Conservation (phyloP, 2,329 filamentous ascomycete species). For the Zymoseptoria brevis region DNA sequence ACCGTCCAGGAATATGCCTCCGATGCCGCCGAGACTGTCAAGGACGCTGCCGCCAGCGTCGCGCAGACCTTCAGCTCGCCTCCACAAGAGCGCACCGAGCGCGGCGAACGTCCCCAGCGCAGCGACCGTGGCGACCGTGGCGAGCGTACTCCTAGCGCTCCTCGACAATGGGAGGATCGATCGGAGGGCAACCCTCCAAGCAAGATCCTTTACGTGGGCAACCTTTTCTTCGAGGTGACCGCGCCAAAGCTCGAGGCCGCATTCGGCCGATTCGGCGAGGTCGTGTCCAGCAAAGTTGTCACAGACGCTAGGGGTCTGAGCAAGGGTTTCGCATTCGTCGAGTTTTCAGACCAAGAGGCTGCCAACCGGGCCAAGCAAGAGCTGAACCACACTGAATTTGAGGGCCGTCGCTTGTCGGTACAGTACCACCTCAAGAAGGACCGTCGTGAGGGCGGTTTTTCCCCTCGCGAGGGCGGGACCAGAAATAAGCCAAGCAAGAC, state of each 20-base stretch:
- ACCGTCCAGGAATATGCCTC: conserved; percentile 9
- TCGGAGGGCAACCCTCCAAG: conserved; percentile 26
- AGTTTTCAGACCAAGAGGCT: conserved; percentile 47
- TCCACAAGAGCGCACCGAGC: conserved; percentile 3
- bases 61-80: conserved; percentile 2
- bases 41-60: conserved; percentile 3
- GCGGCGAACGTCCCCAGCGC: background rate
- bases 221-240: conserved; percentile 62
- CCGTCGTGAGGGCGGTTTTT: background rate
- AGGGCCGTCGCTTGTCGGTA: conserved; percentile 57
- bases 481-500: conserved; percentile 51
- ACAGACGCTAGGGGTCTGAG: conserved; percentile 56
- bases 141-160: background rate
- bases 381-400: conserved; percentile 52
- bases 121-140: background rate
- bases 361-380: conserved; percentile 51
- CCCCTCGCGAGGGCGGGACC: conserved; percentile 3
- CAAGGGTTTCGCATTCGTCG: conserved; percentile 64
- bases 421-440: conserved; percentile 44
- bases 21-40: background rate
- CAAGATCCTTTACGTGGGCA: conserved; percentile 55
- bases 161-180: background rate
- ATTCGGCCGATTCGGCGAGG: conserved; percentile 51
- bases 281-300: conserved; percentile 49
- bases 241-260: conserved; percentile 52